Percentiles rank a stretch among this genome's conserved stretches.
Conservation (phyloP, 306 rosid species). For the Psophocarpus tetragonolobus region DNA sequence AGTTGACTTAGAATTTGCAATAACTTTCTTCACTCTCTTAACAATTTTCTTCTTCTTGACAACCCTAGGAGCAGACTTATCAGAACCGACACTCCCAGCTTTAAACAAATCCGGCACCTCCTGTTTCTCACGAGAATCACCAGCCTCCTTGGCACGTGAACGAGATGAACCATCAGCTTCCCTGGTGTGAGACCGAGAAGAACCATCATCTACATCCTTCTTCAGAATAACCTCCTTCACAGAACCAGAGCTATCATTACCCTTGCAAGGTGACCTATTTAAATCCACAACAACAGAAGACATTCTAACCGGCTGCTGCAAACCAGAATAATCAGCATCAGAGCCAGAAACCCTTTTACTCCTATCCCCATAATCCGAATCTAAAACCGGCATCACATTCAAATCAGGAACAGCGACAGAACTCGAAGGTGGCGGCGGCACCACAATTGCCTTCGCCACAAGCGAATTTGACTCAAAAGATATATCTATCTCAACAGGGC, state of each 20-base stretch:
- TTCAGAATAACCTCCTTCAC: conserved; percentile 32
- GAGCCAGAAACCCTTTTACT: conserved; percentile 21
- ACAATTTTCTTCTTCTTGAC: conserved; percentile 69
- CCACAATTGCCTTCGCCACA: conserved; percentile 81
- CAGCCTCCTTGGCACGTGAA: conserved; percentile 26
- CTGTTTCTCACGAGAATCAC: conserved; percentile 36
- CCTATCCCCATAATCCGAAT: conserved; percentile 30
- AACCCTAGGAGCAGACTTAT: conserved; percentile 43
- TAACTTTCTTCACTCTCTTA: conserved; percentile 67
- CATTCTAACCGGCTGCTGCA: conserved; percentile 21
- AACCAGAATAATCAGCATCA: conserved; percentile 34
- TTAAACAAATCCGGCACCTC: conserved; percentile 34
- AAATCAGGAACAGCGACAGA: conserved; percentile 37
- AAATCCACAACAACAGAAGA: conserved; percentile 35
- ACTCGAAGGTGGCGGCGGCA: conserved; percentile 52
- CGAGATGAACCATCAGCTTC: conserved; percentile 40
- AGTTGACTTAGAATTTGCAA: conserved; percentile 33
- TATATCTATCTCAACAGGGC: conserved; percentile 80
- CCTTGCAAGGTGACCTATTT: conserved; percentile 30
- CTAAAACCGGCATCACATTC: conserved; percentile 22
- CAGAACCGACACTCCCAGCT: conserved; percentile 24
- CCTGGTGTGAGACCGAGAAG: conserved; percentile 36
- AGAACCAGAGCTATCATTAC: conserved; percentile 25
- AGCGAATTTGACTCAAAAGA: conserved; percentile 81
- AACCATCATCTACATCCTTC: conserved; percentile 39